Base-by-base conservation (phyloP, 352 stramenopile genomes). In the Phytophthora pseudosyringae region DNA sequence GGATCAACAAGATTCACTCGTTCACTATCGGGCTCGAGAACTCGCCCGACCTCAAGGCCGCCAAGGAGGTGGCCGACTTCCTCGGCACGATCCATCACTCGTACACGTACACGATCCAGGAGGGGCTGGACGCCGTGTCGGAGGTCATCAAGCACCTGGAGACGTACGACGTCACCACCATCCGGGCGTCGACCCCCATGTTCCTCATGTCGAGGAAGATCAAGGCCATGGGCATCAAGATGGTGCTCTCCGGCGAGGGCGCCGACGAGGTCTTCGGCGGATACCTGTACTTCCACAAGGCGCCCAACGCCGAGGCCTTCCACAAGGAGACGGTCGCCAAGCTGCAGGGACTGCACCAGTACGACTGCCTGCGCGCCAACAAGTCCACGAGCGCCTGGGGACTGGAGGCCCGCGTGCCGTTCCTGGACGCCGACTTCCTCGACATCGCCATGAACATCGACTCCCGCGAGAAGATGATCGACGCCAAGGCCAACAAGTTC, bases 281-380 rank as follows among this genome's bases (percentile, higher is more conserved):
- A 21, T 99, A 99, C 80, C 78, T 99, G 36, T 99, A 99, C 89
- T 99, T 99, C 89, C 97, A 99, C 86, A 99, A 99, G 86, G 96
- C 96, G 16, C 98, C 97, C 31, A 99, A 98, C 74, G 83, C 85
- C 38, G 75, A 83, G 58, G 83, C 80, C 35, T 94, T 99, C 78
- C 97, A 98, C 79, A 94, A 89, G 44, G 86, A 94, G 57, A 95
- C 88, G 6, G 90, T 98, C 28, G 94, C 98, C 69, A 99, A 99
- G 80, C 78, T 99, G n/a, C 90, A 83, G 31, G 79, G 80, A 16
- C 80, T 99, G 41, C 94, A 99, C 76, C 98, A 99, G 76, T 99
- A 98, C 84, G 97, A 99, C 80, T 99, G 97, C 76, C 75, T 99
- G 50, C 91, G 98, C 41, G 98, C 97, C 54, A 99, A 99, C 95